A percentile compares a stretch with the other conserved stretches of the same genome.
Conservation (phyloP, 148 eudicot species). For the Silene latifolia region DNA sequence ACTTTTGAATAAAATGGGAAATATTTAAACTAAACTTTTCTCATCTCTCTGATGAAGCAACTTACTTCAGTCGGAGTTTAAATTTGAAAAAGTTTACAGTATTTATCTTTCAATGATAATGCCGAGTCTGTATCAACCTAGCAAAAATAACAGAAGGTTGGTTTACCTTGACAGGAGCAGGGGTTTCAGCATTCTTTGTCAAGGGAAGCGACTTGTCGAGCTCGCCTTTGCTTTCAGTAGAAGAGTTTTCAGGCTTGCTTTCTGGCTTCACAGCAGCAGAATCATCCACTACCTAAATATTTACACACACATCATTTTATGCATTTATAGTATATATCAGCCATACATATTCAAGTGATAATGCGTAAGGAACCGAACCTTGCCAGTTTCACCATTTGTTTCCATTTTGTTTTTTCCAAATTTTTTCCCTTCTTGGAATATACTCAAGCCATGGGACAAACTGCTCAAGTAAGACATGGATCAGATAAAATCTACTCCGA, state of each 20-base stretch:
- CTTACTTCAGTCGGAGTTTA: no score
- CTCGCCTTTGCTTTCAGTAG: slow-evolving; percentile 51
- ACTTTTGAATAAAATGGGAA: neutral
- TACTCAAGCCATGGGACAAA: slow-evolving; percentile 81
- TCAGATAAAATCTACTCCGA: neutral
- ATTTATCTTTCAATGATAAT: no score
- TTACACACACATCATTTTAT: neutral
- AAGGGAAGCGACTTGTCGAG: slow-evolving; percentile 46
- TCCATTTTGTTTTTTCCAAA: slow-evolving; percentile 59
- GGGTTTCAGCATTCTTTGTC: slow-evolving; percentile 56
- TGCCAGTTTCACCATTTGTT: slow-evolving; percentile 61
- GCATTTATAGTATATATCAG: neutral
- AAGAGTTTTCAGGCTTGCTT: slow-evolving; percentile 42
- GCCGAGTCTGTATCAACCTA: no score
- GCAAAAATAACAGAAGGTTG: neutral
- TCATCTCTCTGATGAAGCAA: slow-evolving; percentile 64
- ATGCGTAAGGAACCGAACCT: slow-evolving; percentile 40
- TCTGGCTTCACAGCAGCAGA: slow-evolving; percentile 47
- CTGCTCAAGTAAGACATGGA: slow-evolving; percentile 31
- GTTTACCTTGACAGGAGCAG: slow-evolving; percentile 44
- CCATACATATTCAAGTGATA: neutral
- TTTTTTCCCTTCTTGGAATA: slow-evolving; percentile 69
- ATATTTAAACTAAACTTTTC: slow-evolving; percentile 37
- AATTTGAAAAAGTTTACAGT: no score
- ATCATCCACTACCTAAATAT: slow-evolving; percentile 37